phyloP scores from a whole-genome alignment of 306 rosid genomes.

The Cicer cuneatum region DNA sequence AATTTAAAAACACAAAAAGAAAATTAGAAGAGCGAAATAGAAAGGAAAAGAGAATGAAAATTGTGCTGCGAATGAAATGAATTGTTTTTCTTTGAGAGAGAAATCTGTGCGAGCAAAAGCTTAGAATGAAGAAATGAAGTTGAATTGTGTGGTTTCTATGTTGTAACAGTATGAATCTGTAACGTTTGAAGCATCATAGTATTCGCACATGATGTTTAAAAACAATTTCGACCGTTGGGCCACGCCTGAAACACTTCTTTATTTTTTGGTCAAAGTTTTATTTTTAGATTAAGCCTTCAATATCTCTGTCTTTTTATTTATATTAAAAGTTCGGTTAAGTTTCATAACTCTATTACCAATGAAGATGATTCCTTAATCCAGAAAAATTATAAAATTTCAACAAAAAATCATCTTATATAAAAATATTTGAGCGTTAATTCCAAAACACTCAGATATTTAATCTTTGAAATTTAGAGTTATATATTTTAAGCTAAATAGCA shows the following conservation, averaged over 20 bases:
- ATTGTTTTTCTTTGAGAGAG: constrained; percentile 16
- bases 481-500: no score
- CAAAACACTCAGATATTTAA: no score
- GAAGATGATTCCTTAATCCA: no score
- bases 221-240: constrained; percentile 51
- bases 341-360: no score
- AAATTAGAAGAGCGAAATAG: not conserved
- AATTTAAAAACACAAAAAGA: not conserved
- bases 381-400: no score
- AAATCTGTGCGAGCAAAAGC: not conserved
- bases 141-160: constrained; percentile 12
- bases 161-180: constrained; percentile 14
- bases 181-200: constrained; percentile 41
- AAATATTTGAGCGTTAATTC: no score
- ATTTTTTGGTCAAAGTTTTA: not conserved
- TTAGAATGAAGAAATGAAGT: constrained; percentile 2
- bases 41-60: not conserved
- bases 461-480: no score
- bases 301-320: no score
- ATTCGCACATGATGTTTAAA: constrained; percentile 16
- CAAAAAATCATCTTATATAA: no score
- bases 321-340: no score
- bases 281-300: not conserved
- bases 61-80: constrained; percentile 4
- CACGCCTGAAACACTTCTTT: not conserved